Evolutionary conservation across 192 early-diverging fungal species (phyloP), one percentile per base, ranked within the genome.

Genomic region (Kappamyces sp.): DNA sequence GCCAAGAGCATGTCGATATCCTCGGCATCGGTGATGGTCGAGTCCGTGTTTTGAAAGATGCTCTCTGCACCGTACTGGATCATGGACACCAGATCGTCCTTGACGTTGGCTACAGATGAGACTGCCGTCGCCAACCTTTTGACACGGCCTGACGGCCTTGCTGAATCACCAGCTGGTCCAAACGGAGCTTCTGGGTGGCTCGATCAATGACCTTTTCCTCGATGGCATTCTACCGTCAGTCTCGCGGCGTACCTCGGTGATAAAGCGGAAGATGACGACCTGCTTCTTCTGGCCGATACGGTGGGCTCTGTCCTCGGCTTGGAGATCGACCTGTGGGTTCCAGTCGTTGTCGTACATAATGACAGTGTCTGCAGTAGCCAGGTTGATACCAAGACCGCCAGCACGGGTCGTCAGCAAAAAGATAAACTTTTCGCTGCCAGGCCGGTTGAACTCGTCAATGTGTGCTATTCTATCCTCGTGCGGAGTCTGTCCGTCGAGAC

Each of bases 201-300:
- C 88, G 75, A 68, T 99, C 94, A 40, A 99, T 70, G 1, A 99
- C 90, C 70, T 94, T 96, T 66, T 99, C 96, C 71, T 99, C 96
- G 63, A 99, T 89, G 7, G 91, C 86, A 62, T 94, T 91, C 83
- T 69, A 37, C 0, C 36, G 14, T 39, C 4, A 40, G 35, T 22
- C 30, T 35, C 14, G 38, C 9, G 12, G 22, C 4, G 29, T 49
- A 71, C 67, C 60, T 97, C 93, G 36, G 94, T 91, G 15, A 99
- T 91, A 58, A 99, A 93, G 43, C 96, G 74, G 68, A 90, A 99
- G 11, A 99, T 91, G 51, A 88, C 79, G 33, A 99, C 96, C 68
- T 99, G 94, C 70, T 97, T 97, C 36, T 86, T 99, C 65, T 99
- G 96, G 3, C 96, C 96, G 50, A 99, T 99, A 68, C 96, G 91